Percentiles rank a stretch among this genome's conserved stretches.
These are phyloP conservation scores for Nannochloris sp. DNA, from an alignment of 139 green algal species.

Conservation along the genomic window DNA sequence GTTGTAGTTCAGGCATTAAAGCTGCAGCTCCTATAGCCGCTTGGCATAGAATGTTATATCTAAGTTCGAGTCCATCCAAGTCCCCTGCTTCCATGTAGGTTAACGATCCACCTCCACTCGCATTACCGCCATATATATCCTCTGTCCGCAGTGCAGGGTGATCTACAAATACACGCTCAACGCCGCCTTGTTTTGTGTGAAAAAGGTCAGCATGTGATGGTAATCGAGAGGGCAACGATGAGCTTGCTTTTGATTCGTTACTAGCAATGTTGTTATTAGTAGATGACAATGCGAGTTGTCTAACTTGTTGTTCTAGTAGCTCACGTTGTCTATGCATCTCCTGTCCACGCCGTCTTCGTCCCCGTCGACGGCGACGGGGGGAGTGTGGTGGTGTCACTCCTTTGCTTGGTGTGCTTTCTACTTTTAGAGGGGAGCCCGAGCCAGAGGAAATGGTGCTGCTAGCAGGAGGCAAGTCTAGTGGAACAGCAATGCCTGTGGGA, in stretches of 20 bases:
- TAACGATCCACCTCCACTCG: conserved; percentile 10
- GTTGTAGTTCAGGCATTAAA: conserved; percentile 33
- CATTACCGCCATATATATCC: conserved; percentile 22
- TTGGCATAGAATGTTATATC: conserved; percentile 73
- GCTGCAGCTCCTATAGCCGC: conserved; percentile 65
- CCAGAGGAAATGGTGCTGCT: background rate
- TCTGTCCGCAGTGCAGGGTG: conserved; percentile 51
- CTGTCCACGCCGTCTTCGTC: background rate
- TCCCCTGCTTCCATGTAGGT: conserved; percentile 35
- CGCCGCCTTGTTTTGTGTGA: conserved; percentile 35
- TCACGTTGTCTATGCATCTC: too few relatives aligned
- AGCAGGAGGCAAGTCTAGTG: conserved; percentile 36
- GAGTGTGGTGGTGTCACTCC: too few relatives aligned
- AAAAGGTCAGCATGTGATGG: conserved; percentile 22
- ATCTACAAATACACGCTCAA: conserved; percentile 75
- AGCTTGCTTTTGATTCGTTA: background rate
- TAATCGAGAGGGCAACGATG: background rate
- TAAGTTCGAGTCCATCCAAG: conserved; percentile 41
- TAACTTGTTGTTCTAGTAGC: background rate
- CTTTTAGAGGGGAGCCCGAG: background rate
- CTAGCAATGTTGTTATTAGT: background rate
- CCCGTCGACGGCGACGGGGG: background rate
- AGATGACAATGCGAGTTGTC: background rate
- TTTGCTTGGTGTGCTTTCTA: background rate
- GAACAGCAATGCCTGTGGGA: conserved; percentile 47